phyloP scores from a whole-genome alignment of 805 yeast genomes.

The Candida coleopterorum region DNA sequence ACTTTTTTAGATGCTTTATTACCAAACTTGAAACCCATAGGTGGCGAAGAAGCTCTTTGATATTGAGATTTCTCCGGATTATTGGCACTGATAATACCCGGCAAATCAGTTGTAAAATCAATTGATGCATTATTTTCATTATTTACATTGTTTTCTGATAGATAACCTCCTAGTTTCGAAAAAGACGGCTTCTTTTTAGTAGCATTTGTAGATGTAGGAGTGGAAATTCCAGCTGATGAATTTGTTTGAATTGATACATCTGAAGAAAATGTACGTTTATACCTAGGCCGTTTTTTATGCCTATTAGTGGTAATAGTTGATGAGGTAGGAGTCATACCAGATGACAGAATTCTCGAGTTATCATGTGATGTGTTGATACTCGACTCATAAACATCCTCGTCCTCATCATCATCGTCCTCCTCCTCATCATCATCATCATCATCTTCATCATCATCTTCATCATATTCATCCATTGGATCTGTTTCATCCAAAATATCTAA shows the following conservation, averaged over 20 bases:
- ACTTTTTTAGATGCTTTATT: neutral
- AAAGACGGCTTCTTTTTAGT: conserved; percentile 21
- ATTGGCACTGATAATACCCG: neutral
- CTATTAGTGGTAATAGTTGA: conserved; percentile 3
- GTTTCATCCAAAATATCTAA: conserved; percentile 36
- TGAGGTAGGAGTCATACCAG: conserved; percentile 13
- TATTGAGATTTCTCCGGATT: neutral
- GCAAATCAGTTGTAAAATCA: neutral
- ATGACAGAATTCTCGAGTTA: conserved; percentile 10
- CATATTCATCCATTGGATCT: conserved; percentile 34
- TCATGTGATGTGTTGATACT: conserved; percentile 34
- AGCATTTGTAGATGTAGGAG: neutral
- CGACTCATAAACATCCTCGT: conserved; percentile 34
- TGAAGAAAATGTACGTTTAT: conserved; percentile 28
- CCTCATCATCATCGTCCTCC: conserved; percentile 33
- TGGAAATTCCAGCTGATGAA: conserved; percentile 18
- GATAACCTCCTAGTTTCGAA: conserved; percentile 32
- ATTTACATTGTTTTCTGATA: conserved; percentile 32
- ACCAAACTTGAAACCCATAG: conserved; percentile 7
- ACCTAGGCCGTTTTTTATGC: conserved; percentile 25
- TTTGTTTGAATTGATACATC: conserved; percentile 33
- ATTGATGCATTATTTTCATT: neutral
- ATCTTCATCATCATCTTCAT: conserved; percentile 32
- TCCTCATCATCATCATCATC: conserved; percentile 35
- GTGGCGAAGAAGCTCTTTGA: conserved; percentile 9